phyloP scores from a whole-genome alignment of 495 filamentous ascomycete species.

The Evansstolkia leycettana region DNA sequence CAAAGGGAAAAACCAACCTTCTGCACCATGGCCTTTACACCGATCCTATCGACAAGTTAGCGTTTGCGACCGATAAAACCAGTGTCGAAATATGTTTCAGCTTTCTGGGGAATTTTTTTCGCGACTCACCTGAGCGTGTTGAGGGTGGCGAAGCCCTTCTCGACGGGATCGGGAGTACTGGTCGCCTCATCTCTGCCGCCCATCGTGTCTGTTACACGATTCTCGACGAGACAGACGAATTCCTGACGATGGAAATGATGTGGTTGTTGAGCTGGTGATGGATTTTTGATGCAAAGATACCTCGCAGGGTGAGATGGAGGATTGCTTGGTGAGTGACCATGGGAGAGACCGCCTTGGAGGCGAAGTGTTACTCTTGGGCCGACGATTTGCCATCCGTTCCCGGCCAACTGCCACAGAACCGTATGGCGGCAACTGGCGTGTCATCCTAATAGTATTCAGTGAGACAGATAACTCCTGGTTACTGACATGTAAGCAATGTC shows the following conservation, averaged over 20 bases:
- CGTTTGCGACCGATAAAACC: slow-evolving; percentile 33
- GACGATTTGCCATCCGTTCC: neutral
- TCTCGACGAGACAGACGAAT: slow-evolving; percentile 1
- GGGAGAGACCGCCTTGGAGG: neutral
- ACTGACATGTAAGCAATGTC: too few relatives aligned
- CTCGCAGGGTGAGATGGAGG: neutral
- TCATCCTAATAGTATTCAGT: too few relatives aligned
- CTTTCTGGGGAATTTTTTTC: neutral
- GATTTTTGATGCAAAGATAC: neutral
- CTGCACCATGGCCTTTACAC: slow-evolving; percentile 60
- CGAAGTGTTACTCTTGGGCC: neutral
- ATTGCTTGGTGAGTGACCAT: too few relatives aligned
- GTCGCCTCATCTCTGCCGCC: slow-evolving; percentile 37
- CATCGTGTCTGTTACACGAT: slow-evolving; percentile 19
- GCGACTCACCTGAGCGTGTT: slow-evolving; percentile 57
- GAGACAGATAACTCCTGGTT: too few relatives aligned
- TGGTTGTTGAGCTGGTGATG: slow-evolving; percentile 14
- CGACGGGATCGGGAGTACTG: slow-evolving; percentile 48
- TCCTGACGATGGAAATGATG: slow-evolving; percentile 15
- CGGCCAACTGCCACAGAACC: too few relatives aligned
- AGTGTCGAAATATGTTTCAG: slow-evolving; percentile 1
- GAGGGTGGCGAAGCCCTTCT: slow-evolving; percentile 69
- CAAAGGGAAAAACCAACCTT: slow-evolving; percentile 37
- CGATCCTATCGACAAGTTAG: slow-evolving; percentile 45
- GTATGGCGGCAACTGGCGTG: too few relatives aligned